Conservation (phyloP, 2,329 filamentous ascomycete species). For the Hortaea werneckii region DNA sequence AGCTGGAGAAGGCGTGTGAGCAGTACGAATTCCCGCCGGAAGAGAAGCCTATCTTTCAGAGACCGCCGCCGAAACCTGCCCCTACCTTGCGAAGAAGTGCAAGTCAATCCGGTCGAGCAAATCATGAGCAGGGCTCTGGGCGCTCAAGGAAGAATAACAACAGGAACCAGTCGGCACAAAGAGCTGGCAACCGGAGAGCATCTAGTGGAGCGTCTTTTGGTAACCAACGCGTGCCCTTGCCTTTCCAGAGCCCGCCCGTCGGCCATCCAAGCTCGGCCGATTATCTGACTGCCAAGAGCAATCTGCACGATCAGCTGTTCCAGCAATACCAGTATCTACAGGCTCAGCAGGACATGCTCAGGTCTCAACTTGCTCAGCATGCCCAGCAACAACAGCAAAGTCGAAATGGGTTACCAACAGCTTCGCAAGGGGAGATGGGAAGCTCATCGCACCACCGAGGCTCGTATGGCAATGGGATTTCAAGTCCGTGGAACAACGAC, state of each 20-base stretch:
- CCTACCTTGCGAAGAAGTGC: constrained; percentile 41
- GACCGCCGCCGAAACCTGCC: constrained; percentile 46
- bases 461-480: constrained; percentile 20
- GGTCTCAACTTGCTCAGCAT: constrained; percentile 35
- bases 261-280: constrained; percentile 27
- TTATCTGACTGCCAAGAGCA: constrained; percentile 34
- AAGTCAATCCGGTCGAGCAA: constrained; percentile 38
- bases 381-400: constrained; percentile 29
- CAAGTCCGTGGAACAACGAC: constrained; percentile 21
- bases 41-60: constrained; percentile 50
- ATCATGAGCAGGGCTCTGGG: constrained; percentile 33
- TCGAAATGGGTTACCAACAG: constrained; percentile 20
- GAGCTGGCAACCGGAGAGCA: constrained; percentile 43
- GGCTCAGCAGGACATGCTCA: constrained; percentile 26
- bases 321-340: constrained; percentile 35
- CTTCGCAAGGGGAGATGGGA: constrained; percentile 18
- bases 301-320: constrained; percentile 38
- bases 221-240: constrained; percentile 26
- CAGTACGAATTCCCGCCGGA: constrained; percentile 81
- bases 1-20: constrained; percentile 75
- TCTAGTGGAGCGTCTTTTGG: constrained; percentile 46
- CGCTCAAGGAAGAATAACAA: constrained; percentile 28
- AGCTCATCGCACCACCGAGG: constrained; percentile 29
- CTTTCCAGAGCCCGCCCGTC: constrained; percentile 34
- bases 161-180: constrained; percentile 38